Evolutionary conservation across 2,329 filamentous ascomycete genomes (phyloP).

Genomic region (Penicillium digitatum): DNA sequence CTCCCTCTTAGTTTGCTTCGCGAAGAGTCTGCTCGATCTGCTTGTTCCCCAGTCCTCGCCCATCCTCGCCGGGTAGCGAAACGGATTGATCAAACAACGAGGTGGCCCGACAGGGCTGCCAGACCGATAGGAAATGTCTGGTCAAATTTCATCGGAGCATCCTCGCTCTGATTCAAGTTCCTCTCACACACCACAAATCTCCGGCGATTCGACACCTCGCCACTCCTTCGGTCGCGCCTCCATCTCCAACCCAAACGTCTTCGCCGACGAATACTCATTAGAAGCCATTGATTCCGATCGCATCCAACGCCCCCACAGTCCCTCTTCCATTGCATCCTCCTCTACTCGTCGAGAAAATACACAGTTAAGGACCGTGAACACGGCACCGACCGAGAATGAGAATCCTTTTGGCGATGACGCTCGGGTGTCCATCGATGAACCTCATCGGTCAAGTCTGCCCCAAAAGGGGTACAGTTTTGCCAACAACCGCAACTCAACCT

Average conservation of each 20-base stretch:
- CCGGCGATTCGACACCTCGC: slow-evolving; percentile 29
- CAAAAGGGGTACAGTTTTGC: slow-evolving; percentile 31
- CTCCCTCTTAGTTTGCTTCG: background rate
- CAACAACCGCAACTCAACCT: slow-evolving; percentile 32
- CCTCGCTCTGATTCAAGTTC: slow-evolving; percentile 35
- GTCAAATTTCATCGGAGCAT: slow-evolving; percentile 36
- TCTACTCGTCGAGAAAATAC: slow-evolving; percentile 30
- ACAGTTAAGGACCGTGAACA: slow-evolving; percentile 24
- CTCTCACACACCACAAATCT: slow-evolving; percentile 26
- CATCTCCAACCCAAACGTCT: slow-evolving; percentile 43
- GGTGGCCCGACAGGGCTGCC: slow-evolving; percentile 39
- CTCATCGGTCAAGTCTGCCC: slow-evolving; percentile 35
- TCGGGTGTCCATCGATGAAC: slow-evolving; percentile 32
- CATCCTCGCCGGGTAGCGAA: slow-evolving; percentile 18
- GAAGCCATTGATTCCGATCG: slow-evolving; percentile 39
- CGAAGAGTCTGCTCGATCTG: background rate
- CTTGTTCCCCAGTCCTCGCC: slow-evolving; percentile 1
- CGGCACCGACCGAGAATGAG: slow-evolving; percentile 26
- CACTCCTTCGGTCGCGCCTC: slow-evolving; percentile 32
- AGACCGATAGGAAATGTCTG: slow-evolving; percentile 37
- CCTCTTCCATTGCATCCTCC: slow-evolving; percentile 34
- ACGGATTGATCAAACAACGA: slow-evolving; percentile 31
- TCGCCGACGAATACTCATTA: slow-evolving; percentile 49
- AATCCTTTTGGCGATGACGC: slow-evolving; percentile 39
- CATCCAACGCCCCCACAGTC: slow-evolving; percentile 30